These are phyloP conservation scores for Crithidia fasciculata DNA, from an alignment of 208 protist species.

Conservation along the genomic window DNA sequence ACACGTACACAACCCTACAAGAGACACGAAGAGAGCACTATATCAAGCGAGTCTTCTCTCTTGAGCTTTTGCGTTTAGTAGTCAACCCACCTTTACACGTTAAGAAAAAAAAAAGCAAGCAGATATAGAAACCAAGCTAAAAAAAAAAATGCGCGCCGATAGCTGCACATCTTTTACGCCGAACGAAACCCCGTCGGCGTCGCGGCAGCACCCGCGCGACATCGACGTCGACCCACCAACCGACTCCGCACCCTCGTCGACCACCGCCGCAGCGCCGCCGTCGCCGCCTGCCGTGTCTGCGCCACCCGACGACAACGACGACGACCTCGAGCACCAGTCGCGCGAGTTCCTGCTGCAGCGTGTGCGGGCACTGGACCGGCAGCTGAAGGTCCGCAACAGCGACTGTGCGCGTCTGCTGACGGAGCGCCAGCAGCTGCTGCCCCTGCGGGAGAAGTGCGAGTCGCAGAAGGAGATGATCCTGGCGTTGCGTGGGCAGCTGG, in stretches of 20 bases:
- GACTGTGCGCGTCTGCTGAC: slow-evolving; percentile 61
- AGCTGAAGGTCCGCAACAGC: slow-evolving; percentile 66
- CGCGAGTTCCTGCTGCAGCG: slow-evolving; percentile 62
- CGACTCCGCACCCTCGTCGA: background rate
- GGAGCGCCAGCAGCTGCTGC: slow-evolving; percentile 47
- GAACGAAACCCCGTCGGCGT: background rate
- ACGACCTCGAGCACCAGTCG: slow-evolving; percentile 44
- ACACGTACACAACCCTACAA: no score
- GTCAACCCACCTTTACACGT: no score
- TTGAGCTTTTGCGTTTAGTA: background rate
- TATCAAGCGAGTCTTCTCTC: background rate
- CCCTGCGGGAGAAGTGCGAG: slow-evolving; percentile 56
- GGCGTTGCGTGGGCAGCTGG: slow-evolving; percentile 43
- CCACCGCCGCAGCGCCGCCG: background rate
- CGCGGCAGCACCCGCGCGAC: background rate
- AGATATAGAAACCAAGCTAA: slow-evolving; percentile 6
- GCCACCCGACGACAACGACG: background rate
- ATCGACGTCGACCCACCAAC: background rate
- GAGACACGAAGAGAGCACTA: no score
- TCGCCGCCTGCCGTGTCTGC: background rate
- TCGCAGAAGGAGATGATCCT: slow-evolving; percentile 67
- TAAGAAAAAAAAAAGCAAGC: background rate
- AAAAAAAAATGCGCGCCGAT: background rate
- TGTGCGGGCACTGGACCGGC: slow-evolving; percentile 55
- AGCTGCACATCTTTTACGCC: background rate